These are phyloP conservation scores for Amphicarpaea edgeworthii DNA, from an alignment of 306 rosid species.

Conservation along the genomic window DNA sequence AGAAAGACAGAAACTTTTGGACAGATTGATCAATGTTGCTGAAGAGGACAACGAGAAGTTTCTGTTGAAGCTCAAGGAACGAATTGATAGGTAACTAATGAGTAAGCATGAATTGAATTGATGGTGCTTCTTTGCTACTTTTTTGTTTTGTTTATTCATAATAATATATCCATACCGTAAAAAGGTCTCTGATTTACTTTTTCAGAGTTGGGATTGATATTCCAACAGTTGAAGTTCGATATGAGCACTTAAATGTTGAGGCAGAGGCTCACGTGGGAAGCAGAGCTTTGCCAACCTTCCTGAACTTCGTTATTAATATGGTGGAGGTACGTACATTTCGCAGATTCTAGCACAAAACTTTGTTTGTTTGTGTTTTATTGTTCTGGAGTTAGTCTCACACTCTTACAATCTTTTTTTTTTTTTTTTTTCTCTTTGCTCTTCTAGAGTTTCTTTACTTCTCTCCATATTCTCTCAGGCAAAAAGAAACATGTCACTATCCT, in stretches of 20 bases:
- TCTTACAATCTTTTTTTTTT: background rate
- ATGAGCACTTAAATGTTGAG: slow-evolving; percentile 65
- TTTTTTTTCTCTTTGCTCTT: background rate
- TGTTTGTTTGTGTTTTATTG: slow-evolving; percentile 23
- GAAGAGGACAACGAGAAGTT: slow-evolving; percentile 62
- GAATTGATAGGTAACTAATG: slow-evolving; percentile 66
- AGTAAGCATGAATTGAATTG: background rate
- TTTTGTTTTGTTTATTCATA: background rate
- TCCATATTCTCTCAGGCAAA: slow-evolving; percentile 49
- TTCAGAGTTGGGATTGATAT: slow-evolving; percentile 70
- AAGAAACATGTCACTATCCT: slow-evolving; percentile 62
- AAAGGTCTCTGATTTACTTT: background rate
- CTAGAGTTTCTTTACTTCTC: slow-evolving; percentile 50
- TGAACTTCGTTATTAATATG: slow-evolving; percentile 54
- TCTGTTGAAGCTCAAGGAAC: slow-evolving; percentile 62
- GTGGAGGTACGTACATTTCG: slow-evolving; percentile 55
- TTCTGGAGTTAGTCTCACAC: background rate
- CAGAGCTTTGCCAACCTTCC: slow-evolving; percentile 66
- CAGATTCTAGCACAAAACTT: slow-evolving; percentile 1
- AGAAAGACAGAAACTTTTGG: slow-evolving; percentile 53
- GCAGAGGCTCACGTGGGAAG: slow-evolving; percentile 73
- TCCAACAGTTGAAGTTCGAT: slow-evolving; percentile 79
- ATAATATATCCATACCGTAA: background rate
- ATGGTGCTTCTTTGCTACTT: background rate
- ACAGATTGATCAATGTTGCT: slow-evolving; percentile 52